phyloP scores from a whole-genome alignment of 1,139 yeast genomes.

The Yamadazyma pseudoaaseri region DNA sequence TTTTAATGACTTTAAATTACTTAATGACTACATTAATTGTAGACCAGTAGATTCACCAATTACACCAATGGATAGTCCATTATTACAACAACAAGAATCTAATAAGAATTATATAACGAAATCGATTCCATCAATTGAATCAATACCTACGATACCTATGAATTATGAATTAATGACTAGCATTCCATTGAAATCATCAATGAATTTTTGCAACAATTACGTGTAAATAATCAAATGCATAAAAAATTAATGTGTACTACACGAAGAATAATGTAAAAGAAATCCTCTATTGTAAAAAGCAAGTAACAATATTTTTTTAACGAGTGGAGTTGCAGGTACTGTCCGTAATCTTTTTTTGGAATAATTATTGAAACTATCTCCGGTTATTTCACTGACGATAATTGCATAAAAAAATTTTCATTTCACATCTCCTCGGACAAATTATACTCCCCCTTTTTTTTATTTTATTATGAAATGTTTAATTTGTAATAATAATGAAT shows the following conservation, averaged over 20 bases:
- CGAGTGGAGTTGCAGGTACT: no score
- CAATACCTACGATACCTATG: slow-evolving; percentile 1
- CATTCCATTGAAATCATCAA: slow-evolving; percentile 1
- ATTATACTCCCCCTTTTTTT: no score
- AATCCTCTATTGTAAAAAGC: no score
- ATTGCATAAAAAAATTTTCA: no score
- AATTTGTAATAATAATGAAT: slow-evolving; percentile 39
- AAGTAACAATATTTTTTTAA: no score
- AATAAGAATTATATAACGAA: neutral
- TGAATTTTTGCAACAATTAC: slow-evolving; percentile 6
- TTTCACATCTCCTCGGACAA: neutral
- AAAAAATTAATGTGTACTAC: no score
- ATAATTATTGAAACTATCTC: no score
- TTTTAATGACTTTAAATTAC: slow-evolving; percentile 1
- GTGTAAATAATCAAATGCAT: slow-evolving; percentile 2
- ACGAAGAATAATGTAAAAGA: no score
- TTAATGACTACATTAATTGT: slow-evolving; percentile 5
- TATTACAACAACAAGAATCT: slow-evolving; percentile 2
- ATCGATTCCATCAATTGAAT: neutral
- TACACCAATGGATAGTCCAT: slow-evolving; percentile 3
- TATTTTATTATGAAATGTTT: slow-evolving; percentile 33
- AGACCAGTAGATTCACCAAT: slow-evolving; percentile 3
- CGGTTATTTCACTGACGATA: no score
- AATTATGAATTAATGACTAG: slow-evolving; percentile 4
- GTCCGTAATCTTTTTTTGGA: no score